phyloP scores from a whole-genome alignment of 805 yeast species.

The Candida gorgasii region DNA sequence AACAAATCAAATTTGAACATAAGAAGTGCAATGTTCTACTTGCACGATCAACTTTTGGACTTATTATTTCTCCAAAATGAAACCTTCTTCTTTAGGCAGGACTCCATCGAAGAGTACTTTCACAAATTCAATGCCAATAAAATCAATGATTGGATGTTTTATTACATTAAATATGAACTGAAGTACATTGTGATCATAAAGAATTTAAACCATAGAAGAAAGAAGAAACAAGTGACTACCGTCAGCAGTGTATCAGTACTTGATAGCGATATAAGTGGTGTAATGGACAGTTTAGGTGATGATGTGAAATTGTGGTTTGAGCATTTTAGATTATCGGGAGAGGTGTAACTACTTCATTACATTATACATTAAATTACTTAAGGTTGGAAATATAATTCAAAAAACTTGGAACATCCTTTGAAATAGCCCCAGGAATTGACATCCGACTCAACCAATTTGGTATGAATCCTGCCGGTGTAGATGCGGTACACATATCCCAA shows the following conservation, averaged over 20 bases:
- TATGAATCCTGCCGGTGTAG: constrained; percentile 40
- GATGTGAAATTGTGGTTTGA: constrained; percentile 45
- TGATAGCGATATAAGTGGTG: constrained; percentile 22
- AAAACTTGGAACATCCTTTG: constrained; percentile 43
- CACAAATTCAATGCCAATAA: constrained; percentile 42
- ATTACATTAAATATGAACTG: constrained; percentile 30
- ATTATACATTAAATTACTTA: not conserved
- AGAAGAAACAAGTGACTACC: constrained; percentile 12
- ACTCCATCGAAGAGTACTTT: constrained; percentile 32
- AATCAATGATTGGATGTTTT: constrained; percentile 44
- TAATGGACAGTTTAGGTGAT: constrained; percentile 42
- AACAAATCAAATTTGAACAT: constrained; percentile 16
- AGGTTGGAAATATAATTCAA: constrained; percentile 26
- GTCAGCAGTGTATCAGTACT: constrained; percentile 4
- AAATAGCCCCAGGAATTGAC: constrained; percentile 33
- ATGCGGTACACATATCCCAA: constrained; percentile 43
- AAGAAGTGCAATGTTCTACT: constrained; percentile 33
- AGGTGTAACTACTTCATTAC: constrained; percentile 10
- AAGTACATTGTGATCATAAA: constrained; percentile 36
- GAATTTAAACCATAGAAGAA: constrained; percentile 28
- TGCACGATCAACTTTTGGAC: constrained; percentile 39
- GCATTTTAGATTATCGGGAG: constrained; percentile 23
- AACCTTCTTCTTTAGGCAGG: constrained; percentile 22
- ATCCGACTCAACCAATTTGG: constrained; percentile 36
- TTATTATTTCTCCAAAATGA: constrained; percentile 28